Base-by-base conservation (phyloP, 2,329 filamentous ascomycete species). In the Didymellaceae sp. region DNA sequence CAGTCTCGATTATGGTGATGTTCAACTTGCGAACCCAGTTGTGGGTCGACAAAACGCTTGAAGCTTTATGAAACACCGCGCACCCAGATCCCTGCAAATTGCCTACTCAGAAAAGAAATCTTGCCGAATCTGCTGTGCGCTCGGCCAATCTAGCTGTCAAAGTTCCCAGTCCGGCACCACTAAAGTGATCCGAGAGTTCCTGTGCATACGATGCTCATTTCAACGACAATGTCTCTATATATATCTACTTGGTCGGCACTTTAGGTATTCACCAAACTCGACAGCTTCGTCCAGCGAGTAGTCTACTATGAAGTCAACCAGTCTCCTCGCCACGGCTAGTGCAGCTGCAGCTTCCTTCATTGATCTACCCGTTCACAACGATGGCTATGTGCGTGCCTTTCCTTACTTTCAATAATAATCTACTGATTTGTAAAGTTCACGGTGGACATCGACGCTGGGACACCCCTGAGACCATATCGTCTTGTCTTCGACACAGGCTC, bases 401-500 rank as follows among this genome's bases (percentile, higher is more conserved):
- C 6, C 6, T 11, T 11, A 18, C 13, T 5, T 9, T 17, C 24
- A 13, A 17, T 4, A 5, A n/a, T 1, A 17, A 7, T 16, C 8
- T 18, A 41, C 24, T 34, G 39, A 46, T 6, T 21, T 2, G n/a
- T 14, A 7, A 5, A 50, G 40, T 16, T 30, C 25, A 52, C 54
- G 3, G 54, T 57, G 30, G 38, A 43, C 20, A 1, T 57, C 11
- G 32, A 17, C 1, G 21, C 34, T 20, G 56, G 59, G 18, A 59
- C 58, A 20, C 58, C 59, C 2, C 34, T 52, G 2, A 56, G 50
- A n/a, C 45, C 53, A 10, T 58, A 61, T 40, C 41, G 34, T 4
- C 38, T 61, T 5, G 11, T 56, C 6, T 58, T 62, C 45, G 59
- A 62, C 33, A 62, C 59, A 3, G 56, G 59, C 21, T 61, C 56